A percentile compares a stretch with the other conserved stretches of the same genome.
These are phyloP conservation scores for Histomonas meleagridis DNA, from an alignment of 208 protist genomes.

Conservation along the genomic window DNA sequence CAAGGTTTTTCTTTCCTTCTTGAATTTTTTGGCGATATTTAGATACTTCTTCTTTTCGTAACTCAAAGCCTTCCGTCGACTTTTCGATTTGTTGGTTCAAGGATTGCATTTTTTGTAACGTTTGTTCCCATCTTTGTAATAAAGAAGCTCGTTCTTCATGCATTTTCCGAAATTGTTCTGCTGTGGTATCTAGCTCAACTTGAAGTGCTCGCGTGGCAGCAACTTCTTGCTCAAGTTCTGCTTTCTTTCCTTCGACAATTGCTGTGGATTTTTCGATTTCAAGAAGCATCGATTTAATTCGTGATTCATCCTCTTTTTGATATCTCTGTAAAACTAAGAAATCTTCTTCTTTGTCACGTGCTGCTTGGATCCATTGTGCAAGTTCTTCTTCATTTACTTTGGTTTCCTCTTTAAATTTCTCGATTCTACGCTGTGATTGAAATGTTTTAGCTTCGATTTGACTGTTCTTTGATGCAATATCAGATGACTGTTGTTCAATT, in stretches of 20 bases:
- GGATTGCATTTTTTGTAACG: not conserved
- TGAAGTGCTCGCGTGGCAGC: constrained; percentile 15
- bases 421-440: not conserved
- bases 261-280: constrained; percentile 26
- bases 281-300: not conserved
- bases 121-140: constrained; percentile 5
- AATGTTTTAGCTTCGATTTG: constrained; percentile 17
- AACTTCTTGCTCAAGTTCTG: constrained; percentile 16
- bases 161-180: constrained; percentile 26
- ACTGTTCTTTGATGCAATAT: not conserved
- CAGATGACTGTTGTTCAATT: not conserved
- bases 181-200: constrained; percentile 35
- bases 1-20: constrained; percentile 20
- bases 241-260: not conserved
- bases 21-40: not conserved
- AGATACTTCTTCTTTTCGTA: not conserved
- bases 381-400: constrained; percentile 35
- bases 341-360: constrained; percentile 34
- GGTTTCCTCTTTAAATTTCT: not conserved
- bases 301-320: not conserved
- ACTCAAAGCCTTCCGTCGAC: not conserved
- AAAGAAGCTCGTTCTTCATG: constrained; percentile 8
- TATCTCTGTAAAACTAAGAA: constrained; percentile 15
- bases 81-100: not conserved
- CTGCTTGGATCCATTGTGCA: not conserved